A percentile compares a stretch with the other conserved stretches of the same genome.
Evolutionary conservation across 108 stramenopile species (phyloP).

Genomic region (Hondaea fermentalgiana): DNA sequence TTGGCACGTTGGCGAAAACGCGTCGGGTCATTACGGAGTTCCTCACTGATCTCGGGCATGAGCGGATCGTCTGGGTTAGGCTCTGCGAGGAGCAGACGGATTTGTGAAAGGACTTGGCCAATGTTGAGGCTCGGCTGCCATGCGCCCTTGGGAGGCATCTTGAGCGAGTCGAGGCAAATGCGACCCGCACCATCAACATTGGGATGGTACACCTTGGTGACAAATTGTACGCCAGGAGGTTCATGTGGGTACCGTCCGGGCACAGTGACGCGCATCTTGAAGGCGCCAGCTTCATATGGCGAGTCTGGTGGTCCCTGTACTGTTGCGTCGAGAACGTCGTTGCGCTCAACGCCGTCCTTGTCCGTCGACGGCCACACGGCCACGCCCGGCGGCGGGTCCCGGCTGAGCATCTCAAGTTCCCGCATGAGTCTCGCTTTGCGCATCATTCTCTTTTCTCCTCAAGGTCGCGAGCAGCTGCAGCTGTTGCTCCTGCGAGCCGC

Average conservation of each 20-base stretch:
- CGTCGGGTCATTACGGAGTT: neutral
- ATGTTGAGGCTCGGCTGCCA: neutral
- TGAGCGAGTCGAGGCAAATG: constrained; percentile 2
- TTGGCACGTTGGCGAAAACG: neutral
- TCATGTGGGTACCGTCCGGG: neutral
- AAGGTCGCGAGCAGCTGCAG: neutral
- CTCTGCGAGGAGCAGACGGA: neutral
- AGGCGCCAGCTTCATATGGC: neutral
- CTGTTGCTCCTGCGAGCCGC: too few species aligned
- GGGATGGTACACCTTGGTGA: neutral
- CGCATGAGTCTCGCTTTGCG: neutral
- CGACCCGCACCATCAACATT: neutral
- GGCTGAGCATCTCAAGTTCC: neutral
- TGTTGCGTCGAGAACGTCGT: neutral
- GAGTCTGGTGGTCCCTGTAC: neutral
- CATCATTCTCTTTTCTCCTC: neutral
- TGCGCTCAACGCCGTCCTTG: neutral
- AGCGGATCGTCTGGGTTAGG: neutral
- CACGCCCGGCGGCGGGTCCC: neutral
- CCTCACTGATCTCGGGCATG: neutral
- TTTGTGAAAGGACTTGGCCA: neutral
- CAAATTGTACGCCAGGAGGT: neutral
- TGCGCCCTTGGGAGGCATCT: neutral
- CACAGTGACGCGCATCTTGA: neutral
- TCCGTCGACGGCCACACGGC: neutral